Conservation (phyloP, 2,329 filamentous ascomycete species). For the Pseudopithomyces chartarum region DNA sequence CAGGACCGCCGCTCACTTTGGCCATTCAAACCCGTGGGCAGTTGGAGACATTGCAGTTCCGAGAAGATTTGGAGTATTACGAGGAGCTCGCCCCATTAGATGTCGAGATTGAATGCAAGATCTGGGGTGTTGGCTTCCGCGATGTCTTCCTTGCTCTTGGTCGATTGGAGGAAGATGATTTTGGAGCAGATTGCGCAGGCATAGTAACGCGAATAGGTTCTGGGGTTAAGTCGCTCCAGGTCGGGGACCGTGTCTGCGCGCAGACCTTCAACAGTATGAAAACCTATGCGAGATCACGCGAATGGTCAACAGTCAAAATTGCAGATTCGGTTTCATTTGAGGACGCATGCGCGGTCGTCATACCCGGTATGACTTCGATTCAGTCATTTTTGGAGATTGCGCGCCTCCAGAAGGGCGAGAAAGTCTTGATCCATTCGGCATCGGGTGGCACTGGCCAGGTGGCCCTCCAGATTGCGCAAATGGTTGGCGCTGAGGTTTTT, state of each 20-base stretch:
- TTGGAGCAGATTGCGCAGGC: conserved; percentile 17
- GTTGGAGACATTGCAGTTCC: conserved; percentile 14
- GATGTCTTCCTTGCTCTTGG: conserved; percentile 27
- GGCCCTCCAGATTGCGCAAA: conserved; percentile 22
- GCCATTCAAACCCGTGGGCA: conserved; percentile 8
- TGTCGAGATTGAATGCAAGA: conserved; percentile 13
- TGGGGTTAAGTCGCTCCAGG: neutral
- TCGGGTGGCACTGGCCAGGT: conserved; percentile 26
- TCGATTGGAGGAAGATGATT: conserved; percentile 25
- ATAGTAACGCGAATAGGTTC: conserved; percentile 6
- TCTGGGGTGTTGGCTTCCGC: conserved; percentile 14
- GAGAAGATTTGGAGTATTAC: conserved; percentile 6
- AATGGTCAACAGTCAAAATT: neutral
- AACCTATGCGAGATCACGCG: neutral
- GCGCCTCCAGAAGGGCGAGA: conserved; percentile 31
- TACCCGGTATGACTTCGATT: conserved; percentile 1
- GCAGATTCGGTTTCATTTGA: neutral
- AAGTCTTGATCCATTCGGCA: conserved; percentile 29
- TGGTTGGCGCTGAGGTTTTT: conserved; percentile 19
- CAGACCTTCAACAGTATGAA: neutral
- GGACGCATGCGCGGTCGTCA: neutral
- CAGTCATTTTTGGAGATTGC: conserved; percentile 24
- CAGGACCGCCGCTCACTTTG: conserved; percentile 17
- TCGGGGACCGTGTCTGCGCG: conserved; percentile 4
- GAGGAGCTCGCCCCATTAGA: conserved; percentile 9